Base-by-base conservation (phyloP, 2,329 filamentous ascomycete genomes). In the Botrytis fabae region DNA sequence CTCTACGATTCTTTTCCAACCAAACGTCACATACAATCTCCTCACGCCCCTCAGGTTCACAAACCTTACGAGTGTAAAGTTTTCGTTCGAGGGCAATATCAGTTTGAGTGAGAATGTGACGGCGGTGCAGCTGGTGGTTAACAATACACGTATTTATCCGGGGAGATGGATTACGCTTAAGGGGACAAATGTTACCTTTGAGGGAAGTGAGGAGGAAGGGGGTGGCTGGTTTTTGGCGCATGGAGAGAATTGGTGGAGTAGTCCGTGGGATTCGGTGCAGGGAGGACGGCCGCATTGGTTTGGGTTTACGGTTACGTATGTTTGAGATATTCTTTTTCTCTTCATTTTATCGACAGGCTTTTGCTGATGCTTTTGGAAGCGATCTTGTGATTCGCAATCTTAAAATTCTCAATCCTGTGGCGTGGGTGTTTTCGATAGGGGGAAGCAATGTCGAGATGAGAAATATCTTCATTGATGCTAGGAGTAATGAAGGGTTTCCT, bases 181-280 rank as follows among this genome's bases (percentile, higher is more conserved):
- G 28, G 70, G 70, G 38, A 40, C 28, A 3, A 48, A 72, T 60
- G 40, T 72, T 20, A n/a, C 42, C 16, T 68, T 68, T 68, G 40
- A 68, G 62, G 62, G 70, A 3, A 60, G n/a, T 3, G 28, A 40
- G 28, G 44, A 46, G 7, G 6, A 10, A 5, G 12, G 8, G 5
- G 69, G 70, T 7, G 70, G 62, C 1, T 72, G 70, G 70, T 72
- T 69, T n/a, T 61, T 71, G 61, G 69, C 60, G 12, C 69, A 65
- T 42, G 69, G 69, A 25, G 69, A 71, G 60, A 71, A 35, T 8
- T 71, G 69, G 69, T 71, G 69, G 69, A 32, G 25, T 14, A 40
- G 10, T 22, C 25, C 51, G 8, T 16, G 42, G n/a, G 51, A 68
- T 60, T 35, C 28, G 14, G n/a, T n/a, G 22, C 70, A 68, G 14